phyloP scores from a whole-genome alignment of 2,329 filamentous ascomycete species.

The Mycosphaerella sp. region DNA sequence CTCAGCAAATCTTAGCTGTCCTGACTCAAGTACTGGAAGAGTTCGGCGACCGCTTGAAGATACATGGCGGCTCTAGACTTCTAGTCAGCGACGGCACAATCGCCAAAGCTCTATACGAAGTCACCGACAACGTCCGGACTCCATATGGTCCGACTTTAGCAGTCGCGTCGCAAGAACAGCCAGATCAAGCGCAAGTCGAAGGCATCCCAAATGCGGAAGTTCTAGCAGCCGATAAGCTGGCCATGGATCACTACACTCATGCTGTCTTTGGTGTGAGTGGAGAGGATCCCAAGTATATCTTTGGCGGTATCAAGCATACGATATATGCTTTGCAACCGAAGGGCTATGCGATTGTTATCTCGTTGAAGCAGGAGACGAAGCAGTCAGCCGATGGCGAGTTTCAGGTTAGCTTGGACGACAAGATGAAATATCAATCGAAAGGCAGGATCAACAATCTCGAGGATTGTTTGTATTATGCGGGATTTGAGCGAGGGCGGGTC shows the following conservation, averaged over 20 bases:
- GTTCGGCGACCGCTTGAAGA: slow-evolving; percentile 18
- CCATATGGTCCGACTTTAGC: slow-evolving; percentile 26
- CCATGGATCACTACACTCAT: slow-evolving; percentile 28
- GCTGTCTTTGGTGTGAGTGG: slow-evolving; percentile 23
- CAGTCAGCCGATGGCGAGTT: slow-evolving; percentile 14
- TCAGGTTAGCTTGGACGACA: slow-evolving; percentile 24
- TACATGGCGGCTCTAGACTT: slow-evolving; percentile 23
- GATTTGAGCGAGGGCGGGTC: slow-evolving; percentile 28
- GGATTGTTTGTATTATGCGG: slow-evolving; percentile 27
- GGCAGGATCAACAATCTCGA: slow-evolving; percentile 21
- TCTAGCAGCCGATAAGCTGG: slow-evolving; percentile 16
- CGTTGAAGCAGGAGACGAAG: slow-evolving; percentile 21
- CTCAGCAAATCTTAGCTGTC: slow-evolving; percentile 13
- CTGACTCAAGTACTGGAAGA: slow-evolving; percentile 19
- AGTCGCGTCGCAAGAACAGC: slow-evolving; percentile 18
- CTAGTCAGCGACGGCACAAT: slow-evolving; percentile 22
- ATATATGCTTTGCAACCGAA: slow-evolving; percentile 26
- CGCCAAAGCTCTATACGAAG: slow-evolving; percentile 20
- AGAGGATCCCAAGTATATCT: slow-evolving; percentile 25
- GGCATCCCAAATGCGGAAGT: slow-evolving; percentile 17
- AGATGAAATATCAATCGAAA: slow-evolving; percentile 24
- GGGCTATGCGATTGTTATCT: slow-evolving; percentile 25
- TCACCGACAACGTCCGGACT: slow-evolving; percentile 21
- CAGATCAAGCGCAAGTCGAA: slow-evolving; percentile 8
- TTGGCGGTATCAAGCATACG: slow-evolving; percentile 25